phyloP scores from a whole-genome alignment of 208 protist genomes.

The Leishmania martiniquensis region DNA sequence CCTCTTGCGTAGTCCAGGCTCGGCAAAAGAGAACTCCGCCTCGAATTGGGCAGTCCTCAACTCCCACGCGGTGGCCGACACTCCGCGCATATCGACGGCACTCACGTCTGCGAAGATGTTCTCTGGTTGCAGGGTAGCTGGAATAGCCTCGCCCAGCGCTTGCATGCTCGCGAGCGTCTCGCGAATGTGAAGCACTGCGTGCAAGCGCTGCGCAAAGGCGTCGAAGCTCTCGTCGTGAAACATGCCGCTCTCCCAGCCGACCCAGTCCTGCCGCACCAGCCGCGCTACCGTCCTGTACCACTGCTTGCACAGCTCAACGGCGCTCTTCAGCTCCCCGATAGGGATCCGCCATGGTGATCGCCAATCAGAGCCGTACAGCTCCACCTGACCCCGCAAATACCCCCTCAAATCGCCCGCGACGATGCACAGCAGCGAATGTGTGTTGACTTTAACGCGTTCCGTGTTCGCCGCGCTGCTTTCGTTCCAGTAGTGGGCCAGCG shows the following conservation, averaged over 20 bases:
- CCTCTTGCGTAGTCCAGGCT: conserved; percentile 67
- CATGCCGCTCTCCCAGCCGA: conserved; percentile 69
- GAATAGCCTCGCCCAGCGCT: conserved; percentile 42
- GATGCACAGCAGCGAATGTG: conserved; percentile 81
- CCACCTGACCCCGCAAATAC: conserved; percentile 78
- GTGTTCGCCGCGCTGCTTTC: conserved; percentile 38
- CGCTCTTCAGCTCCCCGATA: conserved; percentile 49
- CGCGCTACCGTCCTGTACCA: conserved; percentile 60
- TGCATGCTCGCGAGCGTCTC: conserved; percentile 51
- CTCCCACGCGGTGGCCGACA: conserved; percentile 55
- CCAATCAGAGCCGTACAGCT: conserved; percentile 77
- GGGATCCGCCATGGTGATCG: conserved; percentile 81
- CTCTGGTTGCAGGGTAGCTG: conserved; percentile 68
- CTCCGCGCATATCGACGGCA: conserved; percentile 57
- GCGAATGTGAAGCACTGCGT: conserved; percentile 76
- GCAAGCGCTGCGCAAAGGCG: conserved; percentile 60
- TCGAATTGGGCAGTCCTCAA: conserved; percentile 70
- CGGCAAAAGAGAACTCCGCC: conserved; percentile 84
- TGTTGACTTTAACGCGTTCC: conserved; percentile 74
- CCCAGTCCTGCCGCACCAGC: conserved; percentile 70
- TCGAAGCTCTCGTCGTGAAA: conserved; percentile 81
- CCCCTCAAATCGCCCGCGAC: conserved; percentile 85
- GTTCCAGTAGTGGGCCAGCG: conserved; percentile 77
- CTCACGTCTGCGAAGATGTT: conserved; percentile 72
- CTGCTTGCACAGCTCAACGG: conserved; percentile 63